Evolutionary conservation across 768 basidiomycete genomes (phyloP).

Genomic region (Lentinula guzmanii): DNA sequence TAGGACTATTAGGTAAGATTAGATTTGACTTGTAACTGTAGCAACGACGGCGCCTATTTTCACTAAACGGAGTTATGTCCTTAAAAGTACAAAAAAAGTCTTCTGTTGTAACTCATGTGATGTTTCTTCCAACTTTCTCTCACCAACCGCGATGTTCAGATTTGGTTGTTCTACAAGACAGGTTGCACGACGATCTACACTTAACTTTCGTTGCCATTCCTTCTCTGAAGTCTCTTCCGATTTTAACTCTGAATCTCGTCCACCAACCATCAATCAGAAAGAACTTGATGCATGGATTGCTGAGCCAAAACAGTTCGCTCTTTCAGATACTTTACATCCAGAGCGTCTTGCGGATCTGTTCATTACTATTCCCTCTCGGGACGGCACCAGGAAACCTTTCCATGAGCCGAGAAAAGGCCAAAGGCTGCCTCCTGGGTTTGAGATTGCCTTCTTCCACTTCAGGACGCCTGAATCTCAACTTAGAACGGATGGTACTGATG

Average conservation of each 20-base stretch:
- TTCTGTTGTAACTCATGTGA: neutral
- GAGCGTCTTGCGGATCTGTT: slow-evolving; percentile 62
- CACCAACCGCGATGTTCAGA: slow-evolving; percentile 1
- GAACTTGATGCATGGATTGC: slow-evolving; percentile 50
- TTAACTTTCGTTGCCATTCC: neutral
- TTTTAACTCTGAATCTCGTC: neutral
- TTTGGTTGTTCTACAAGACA: neutral
- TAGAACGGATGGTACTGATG: slow-evolving; percentile 67
- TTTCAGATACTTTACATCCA: slow-evolving; percentile 44
- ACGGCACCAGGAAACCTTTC: slow-evolving; percentile 44
- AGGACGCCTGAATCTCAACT: slow-evolving; percentile 51
- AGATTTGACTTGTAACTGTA: neutral
- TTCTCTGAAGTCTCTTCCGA: neutral
- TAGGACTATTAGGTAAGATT: neutral
- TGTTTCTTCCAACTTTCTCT: neutral
- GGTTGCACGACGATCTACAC: neutral
- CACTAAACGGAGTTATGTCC: neutral
- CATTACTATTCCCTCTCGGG: slow-evolving; percentile 68
- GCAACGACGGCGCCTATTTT: neutral
- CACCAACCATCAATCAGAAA: slow-evolving; percentile 3
- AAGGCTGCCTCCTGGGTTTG: slow-evolving; percentile 56
- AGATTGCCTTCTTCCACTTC: slow-evolving; percentile 71
- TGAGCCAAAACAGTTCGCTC: slow-evolving; percentile 36
- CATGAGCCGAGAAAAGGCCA: slow-evolving; percentile 31
- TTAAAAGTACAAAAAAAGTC: neutral